Base-by-base conservation (phyloP, 2,329 filamentous ascomycete species). In the Trichoderma arundinaceum region DNA sequence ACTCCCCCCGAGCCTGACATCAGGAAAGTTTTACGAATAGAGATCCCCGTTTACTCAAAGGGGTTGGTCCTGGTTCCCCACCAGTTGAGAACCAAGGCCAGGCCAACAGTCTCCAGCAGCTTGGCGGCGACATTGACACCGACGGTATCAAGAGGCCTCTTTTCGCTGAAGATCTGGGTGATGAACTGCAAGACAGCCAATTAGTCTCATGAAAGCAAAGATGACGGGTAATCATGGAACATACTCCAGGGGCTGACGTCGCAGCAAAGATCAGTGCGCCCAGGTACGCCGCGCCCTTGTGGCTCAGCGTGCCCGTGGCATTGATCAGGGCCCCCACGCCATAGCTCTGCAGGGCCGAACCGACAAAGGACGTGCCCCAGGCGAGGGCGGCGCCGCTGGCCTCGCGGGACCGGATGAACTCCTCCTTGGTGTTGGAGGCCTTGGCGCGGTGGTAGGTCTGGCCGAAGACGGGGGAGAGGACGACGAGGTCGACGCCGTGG, bases 21-120 rank as follows among this genome's bases (percentile, higher is more conserved):
- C 49, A 63, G 57, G 19, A 43, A 60, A 39, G 19, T 22, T 19
- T 35, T 19, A 63, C 15, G 12, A 46, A 46, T 7, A 44, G 12
- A 33, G 1, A n/a, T 35, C 38, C 28, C 44, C 7, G 64, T 75
- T 85, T 90, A 94, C 76, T 93, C 88, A 80, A 97, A 96, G 68
- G 92, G 92, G 84, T 93, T 94, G 81, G 92, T 95, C 77, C 91
- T 90, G 75, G 94, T 97, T 75, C 94, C 94, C 94, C 94, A 98
- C 91, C 92, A 98, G 77, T 92, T 97, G 74, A 98, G 85, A 87
- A 98, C 92, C 75, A 97, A 78, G 69, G 91, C 93, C 66, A 98
- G 87, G 70, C 94, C 95, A 67, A 98, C 87, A 3, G 95, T 97
- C 87, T 98, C 95, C 72, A 97, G 87, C 72, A 95, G 82, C 81